Base-by-base conservation (phyloP, 805 yeast species). In the Kluyveromyces wickerhamii region DNA sequence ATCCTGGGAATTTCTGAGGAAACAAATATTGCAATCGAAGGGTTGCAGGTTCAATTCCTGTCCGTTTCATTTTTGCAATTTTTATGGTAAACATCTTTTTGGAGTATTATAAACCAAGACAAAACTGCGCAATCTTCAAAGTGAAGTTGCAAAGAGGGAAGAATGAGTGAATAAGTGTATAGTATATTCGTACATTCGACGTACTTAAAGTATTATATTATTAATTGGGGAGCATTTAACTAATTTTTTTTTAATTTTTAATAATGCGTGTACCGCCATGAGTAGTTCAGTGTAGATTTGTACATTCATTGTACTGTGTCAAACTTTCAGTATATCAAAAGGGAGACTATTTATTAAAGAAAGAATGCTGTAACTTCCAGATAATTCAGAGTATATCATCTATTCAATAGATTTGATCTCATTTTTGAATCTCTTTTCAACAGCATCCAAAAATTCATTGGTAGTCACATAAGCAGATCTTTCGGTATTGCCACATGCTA, bases 391-490 rank as follows among this genome's bases (percentile, higher is more conserved):
- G 9, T n/a, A 10, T 8, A 14, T 10, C 23, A 34, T 13, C 31
- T 48, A 50, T 36, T 52, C 53, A 24, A 49, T 43, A 32, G 60
- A 43, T 36, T 50, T 39, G 27, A 56, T 42, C 29, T 48, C 54
- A 4, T 41, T 41, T 36, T 67, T 57, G 51, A 77, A 66, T 54
- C 76, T 71, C 34, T 66, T 66, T 44, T 80, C 79, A 48, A 83
- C 92, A 26, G 87, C 86, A 43, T 79, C 82, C 45, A 83, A 66
- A 58, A 83, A 83, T 53, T 79, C 88, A 40, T 75, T 71, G 35
- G 89, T 82, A 41, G 81, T 75, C 32, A 79, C 89, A 47, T 74
- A 80, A 27, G 77, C 63, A 7, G 67, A 61, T 60, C 83, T 71
- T 31, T 70, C 72, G 39, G 76, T 68, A 44, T 69, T 71, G 42